phyloP scores from a whole-genome alignment of 164 flowering plant genomes.

The Nymphaea colorata region DNA sequence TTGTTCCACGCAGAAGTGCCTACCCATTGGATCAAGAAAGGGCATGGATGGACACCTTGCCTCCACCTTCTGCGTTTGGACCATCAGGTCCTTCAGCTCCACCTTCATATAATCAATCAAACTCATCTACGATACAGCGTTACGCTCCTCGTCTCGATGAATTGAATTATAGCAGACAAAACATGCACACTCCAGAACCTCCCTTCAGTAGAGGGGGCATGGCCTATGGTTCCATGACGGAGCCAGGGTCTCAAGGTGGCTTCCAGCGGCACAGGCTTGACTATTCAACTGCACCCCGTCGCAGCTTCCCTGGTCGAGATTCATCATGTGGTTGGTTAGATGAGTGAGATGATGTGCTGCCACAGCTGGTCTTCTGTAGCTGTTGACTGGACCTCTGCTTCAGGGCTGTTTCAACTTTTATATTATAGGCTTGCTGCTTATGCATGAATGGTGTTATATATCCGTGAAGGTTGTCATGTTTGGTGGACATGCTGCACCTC shows the following conservation, averaged over 20 bases:
- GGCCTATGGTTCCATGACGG: slow-evolving; percentile 7
- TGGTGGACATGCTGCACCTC: no score
- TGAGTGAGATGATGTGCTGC: slow-evolving; percentile 5
- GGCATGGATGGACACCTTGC: slow-evolving; percentile 10
- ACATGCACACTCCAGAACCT: not conserved
- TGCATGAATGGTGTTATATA: no score
- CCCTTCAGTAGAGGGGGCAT: not conserved
- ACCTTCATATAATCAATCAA: slow-evolving; percentile 15
- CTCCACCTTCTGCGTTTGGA: no score
- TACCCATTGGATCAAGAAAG: slow-evolving; percentile 11
- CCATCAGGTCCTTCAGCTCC: slow-evolving; percentile 12
- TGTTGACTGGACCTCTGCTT: no score
- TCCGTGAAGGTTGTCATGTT: no score
- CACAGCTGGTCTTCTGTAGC: no score
- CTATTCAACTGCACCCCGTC: slow-evolving; percentile 37
- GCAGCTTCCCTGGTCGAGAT: slow-evolving; percentile 8
- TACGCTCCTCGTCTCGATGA: slow-evolving; percentile 48
- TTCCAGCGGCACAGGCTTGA: slow-evolving; percentile 13
- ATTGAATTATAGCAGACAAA: slow-evolving; percentile 22
- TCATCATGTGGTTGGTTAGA: slow-evolving; percentile 52
- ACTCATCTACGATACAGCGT: slow-evolving; percentile 28
- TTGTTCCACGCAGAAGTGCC: slow-evolving; percentile 8
- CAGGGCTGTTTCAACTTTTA: no score
- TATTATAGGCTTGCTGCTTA: no score
- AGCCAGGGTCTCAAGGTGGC: slow-evolving; percentile 2